Evolutionary conservation across 805 yeast genomes (phyloP).

Genomic region (Lipomyces yamanashiensis): DNA sequence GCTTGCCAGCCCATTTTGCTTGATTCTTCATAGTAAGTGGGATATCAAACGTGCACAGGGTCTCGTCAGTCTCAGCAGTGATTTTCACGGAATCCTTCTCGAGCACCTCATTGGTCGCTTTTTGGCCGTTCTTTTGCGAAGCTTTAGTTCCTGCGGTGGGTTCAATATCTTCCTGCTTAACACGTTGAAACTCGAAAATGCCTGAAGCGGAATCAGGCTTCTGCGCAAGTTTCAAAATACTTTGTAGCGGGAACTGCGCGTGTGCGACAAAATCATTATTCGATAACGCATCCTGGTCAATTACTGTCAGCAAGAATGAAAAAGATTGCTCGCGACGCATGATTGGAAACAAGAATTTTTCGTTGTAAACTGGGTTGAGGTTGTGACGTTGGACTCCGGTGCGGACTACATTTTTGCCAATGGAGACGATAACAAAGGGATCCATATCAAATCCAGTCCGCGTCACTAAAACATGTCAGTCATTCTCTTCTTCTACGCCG

Average conservation of each 20-base stretch:
- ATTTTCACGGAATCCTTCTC: not conserved
- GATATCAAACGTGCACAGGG: constrained; percentile 41
- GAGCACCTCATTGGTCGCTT: not conserved
- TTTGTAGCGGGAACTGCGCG: constrained; percentile 60
- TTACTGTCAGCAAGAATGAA: constrained; percentile 69
- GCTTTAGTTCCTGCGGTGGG: not conserved
- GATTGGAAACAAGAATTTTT: constrained; percentile 78
- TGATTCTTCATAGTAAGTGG: constrained; percentile 46
- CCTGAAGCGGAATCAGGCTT: constrained; percentile 46
- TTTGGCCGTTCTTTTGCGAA: not conserved
- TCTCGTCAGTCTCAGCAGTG: constrained; percentile 16
- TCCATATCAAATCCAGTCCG: constrained; percentile 91
- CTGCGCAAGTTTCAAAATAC: constrained; percentile 48
- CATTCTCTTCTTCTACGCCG: not conserved
- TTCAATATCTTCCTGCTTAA: not conserved
- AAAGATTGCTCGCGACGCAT: constrained; percentile 66
- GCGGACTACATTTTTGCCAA: constrained; percentile 84
- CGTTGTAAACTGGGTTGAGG: constrained; percentile 79
- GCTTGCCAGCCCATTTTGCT: constrained; percentile 45
- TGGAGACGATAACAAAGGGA: constrained; percentile 89
- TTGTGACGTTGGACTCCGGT: constrained; percentile 86
- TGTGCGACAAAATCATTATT: constrained; percentile 82
- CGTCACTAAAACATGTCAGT: constrained; percentile 48
- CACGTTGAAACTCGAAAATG: constrained; percentile 30
- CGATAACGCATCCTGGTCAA: constrained; percentile 84